Evolutionary conservation across 2,329 filamentous ascomycete genomes (phyloP), one percentile per base, ranked within the genome.

Genomic region (Zasmidium cellare): DNA sequence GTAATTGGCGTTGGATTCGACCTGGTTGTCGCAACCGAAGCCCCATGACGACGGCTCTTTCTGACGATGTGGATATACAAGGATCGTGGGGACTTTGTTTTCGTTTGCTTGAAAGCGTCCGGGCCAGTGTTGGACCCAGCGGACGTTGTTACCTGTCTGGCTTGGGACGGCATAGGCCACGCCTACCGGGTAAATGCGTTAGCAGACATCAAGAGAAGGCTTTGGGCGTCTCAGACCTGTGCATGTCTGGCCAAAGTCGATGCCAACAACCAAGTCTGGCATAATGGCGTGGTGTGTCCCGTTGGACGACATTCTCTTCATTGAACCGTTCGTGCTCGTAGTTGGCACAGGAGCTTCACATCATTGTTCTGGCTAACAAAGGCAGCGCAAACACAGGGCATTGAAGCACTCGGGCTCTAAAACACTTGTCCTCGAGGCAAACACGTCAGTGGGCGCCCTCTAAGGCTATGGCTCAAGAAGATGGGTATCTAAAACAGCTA

Each of bases 91-190:
- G 20, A 61, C 59, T 50, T 63, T 63, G 47, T 63, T 59, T 11
- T 51, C 49, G n/a, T 44, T 54, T 41, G 58, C 59, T 24, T 48
- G 49, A 12, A 28, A 46, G 18, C 46, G 56, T n/a, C 61, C 59
- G n/a, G 61, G 61, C 61, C 61, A 63, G 14, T 59, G 48, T 25
- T 61, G 59, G 22, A 63, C 58, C 23, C 48, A 31, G 48, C 50
- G 9, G 47, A 45, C 18, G 25, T 31, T 24, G 51, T 56, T 41
- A 47, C 53, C 9, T 56, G 35, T 41, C n/a, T 49, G 46, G 16
- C 38, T 44, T 7, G 50, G 50, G 5, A 52, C n/a, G 7, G 50
- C 50, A 23, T 56, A 52, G 3, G 31, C 50, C n/a, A 52, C 50
- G 31, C 46, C 25, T 28, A 28, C 25, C 6, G 11, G 6, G 11